Conservation (phyloP, 495 filamentous ascomycete species). For the Cenococcum geophilum region DNA sequence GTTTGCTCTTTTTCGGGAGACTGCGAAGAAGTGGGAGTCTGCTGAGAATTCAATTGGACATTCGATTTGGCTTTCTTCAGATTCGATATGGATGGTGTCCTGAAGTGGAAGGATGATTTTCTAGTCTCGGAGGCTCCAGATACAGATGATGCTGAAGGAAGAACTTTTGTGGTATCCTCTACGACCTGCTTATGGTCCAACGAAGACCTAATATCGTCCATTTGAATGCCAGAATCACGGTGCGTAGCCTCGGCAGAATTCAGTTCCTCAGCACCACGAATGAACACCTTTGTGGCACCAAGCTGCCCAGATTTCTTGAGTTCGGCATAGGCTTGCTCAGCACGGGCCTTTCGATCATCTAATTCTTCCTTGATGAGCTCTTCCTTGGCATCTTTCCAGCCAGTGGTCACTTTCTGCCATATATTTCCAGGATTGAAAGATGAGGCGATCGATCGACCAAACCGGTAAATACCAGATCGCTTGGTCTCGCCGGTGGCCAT, state of each 20-base stretch:
- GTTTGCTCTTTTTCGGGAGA: constrained; percentile 13
- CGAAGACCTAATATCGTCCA: constrained; percentile 27
- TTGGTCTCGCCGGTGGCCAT: constrained; percentile 5
- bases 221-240: constrained; percentile 35
- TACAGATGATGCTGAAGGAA: constrained; percentile 10
- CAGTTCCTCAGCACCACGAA: constrained; percentile 1
- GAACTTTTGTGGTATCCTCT: constrained; percentile 9
- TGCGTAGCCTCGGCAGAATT: background rate
- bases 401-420: constrained; percentile 22
- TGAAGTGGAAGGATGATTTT: constrained; percentile 15
- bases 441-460: constrained; percentile 24
- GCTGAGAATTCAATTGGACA: constrained; percentile 23
- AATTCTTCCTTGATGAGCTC: background rate
- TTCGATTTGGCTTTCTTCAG: constrained; percentile 40
- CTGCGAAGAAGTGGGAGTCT: constrained; percentile 3
- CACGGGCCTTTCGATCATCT: constrained; percentile 42
- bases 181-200: constrained; percentile 9
- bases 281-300: constrained; percentile 23
- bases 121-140: constrained; percentile 2
- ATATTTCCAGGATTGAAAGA: constrained; percentile 28
- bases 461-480: constrained; percentile 24
- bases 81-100: constrained; percentile 34
- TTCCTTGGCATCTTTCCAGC: constrained; percentile 11
- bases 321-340: constrained; percentile 54
- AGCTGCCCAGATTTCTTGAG: constrained; percentile 55